Conservation (phyloP, 768 basidiomycete genomes). For the Punctularia strigosozonata region DNA sequence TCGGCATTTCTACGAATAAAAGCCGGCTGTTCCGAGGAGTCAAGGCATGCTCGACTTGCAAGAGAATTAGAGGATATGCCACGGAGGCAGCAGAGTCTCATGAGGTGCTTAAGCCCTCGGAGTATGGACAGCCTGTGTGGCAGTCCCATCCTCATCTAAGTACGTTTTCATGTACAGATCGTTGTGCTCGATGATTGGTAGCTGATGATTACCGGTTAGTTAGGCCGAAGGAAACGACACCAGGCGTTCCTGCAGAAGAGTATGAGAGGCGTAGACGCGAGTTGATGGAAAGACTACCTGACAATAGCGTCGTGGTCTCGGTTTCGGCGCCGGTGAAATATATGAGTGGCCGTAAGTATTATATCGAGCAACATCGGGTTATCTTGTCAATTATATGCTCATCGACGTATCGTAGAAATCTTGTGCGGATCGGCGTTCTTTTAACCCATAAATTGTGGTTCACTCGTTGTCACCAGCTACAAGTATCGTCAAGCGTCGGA, state of each 20-base stretch:
- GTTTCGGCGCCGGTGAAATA: conserved; percentile 75
- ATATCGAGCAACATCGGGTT: too few species aligned
- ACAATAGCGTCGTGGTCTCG: conserved; percentile 62
- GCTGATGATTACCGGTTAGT: conserved; percentile 28
- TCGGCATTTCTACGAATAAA: too few species aligned
- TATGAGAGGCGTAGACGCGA: conserved; percentile 60
- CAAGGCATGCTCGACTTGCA: too few species aligned
- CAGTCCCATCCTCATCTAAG: neutral
- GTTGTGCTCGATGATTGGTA: neutral
- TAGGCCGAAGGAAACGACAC: conserved; percentile 57
- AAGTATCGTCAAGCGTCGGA: conserved; percentile 89
- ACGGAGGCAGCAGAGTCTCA: neutral
- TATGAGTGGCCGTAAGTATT: conserved; percentile 65
- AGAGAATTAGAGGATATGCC: neutral
- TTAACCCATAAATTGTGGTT: conserved; percentile 18
- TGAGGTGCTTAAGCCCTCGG: neutral
- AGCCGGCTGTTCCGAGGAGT: too few species aligned
- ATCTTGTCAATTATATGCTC: too few species aligned
- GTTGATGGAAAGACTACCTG: conserved; percentile 67
- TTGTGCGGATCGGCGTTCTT: conserved; percentile 3
- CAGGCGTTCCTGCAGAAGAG: conserved; percentile 68
- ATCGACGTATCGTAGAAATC: conserved; percentile 4
- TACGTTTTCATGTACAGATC: neutral
- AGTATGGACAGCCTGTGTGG: neutral
- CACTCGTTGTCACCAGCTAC: conserved; percentile 45